Evolutionary conservation across 176 grass and related monocot species (phyloP).

Genomic region (Thalia dealbata): DNA sequence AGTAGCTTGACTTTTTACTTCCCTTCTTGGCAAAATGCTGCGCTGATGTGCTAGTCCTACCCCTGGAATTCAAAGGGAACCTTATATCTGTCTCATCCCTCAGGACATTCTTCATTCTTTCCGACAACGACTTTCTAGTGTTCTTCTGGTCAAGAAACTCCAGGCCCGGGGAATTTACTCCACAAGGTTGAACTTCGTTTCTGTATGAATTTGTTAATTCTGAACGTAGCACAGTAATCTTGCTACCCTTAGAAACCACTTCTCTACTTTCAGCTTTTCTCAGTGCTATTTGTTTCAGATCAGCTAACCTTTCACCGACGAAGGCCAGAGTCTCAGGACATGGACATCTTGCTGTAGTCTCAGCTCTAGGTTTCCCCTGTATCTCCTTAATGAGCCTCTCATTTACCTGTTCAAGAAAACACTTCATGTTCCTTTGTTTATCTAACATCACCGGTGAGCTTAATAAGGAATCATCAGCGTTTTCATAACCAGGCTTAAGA

Average conservation of each 20-base stretch:
- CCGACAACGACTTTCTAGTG: slow-evolving; percentile 54
- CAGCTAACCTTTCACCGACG: slow-evolving; percentile 17
- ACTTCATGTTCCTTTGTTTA: slow-evolving; percentile 71
- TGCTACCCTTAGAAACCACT: slow-evolving; percentile 47
- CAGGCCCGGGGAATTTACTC: slow-evolving; percentile 34
- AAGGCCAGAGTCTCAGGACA: slow-evolving; percentile 14
- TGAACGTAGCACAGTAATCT: slow-evolving; percentile 38
- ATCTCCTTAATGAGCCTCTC: slow-evolving; percentile 75
- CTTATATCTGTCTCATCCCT: slow-evolving; percentile 40
- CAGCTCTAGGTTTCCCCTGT: slow-evolving; percentile 34
- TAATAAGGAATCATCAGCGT: slow-evolving; percentile 56
- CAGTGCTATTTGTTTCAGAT: slow-evolving; percentile 59
- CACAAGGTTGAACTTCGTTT: slow-evolving; percentile 30
- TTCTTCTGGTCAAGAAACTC: slow-evolving; percentile 45
- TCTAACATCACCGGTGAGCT: slow-evolving; percentile 74
- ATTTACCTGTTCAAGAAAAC: slow-evolving; percentile 93
- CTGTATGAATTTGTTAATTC: slow-evolving; percentile 56
- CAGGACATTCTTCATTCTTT: slow-evolving; percentile 57
- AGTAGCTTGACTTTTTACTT: slow-evolving; percentile 19
- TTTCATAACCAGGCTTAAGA: slow-evolving; percentile 66
- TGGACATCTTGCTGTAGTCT: slow-evolving; percentile 28
- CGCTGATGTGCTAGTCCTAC: slow-evolving; percentile 1
- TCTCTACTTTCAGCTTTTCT: slow-evolving; percentile 65
- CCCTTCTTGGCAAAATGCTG: slow-evolving; percentile 21
- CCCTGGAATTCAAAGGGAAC: slow-evolving; percentile 19